Conservation (phyloP, 345 rosid genomes). For the Melastoma malabathricum region DNA sequence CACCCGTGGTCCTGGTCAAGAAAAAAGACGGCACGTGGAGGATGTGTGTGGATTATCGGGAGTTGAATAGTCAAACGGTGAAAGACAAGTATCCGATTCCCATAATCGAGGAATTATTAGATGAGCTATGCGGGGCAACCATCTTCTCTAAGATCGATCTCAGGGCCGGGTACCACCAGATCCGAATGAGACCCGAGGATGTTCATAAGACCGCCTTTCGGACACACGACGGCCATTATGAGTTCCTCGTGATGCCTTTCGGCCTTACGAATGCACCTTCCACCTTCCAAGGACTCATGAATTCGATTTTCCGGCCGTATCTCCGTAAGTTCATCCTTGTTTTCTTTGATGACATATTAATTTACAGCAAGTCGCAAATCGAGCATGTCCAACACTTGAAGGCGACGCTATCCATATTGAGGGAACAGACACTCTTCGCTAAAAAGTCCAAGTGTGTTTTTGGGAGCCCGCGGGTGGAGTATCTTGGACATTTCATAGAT, state of each 20-base stretch:
- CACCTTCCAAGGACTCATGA: constrained; percentile 1
- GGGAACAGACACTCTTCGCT: background rate
- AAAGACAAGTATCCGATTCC: constrained; percentile 1
- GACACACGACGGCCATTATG: background rate
- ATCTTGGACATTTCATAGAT: background rate
- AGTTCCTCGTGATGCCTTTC: too few species aligned
- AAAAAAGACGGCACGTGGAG: too few species aligned
- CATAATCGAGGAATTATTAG: background rate
- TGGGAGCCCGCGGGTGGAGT: background rate
- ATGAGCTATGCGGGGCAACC: background rate
- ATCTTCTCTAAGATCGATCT: constrained; percentile 2
- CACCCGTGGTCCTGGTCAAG: too few species aligned
- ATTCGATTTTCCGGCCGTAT: background rate
- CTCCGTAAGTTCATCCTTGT: background rate
- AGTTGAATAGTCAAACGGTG: background rate
- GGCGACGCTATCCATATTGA: background rate
- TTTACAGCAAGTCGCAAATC: background rate
- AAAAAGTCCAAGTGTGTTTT: constrained; percentile 4
- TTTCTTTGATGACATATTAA: constrained; percentile 3
- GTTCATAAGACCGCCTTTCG: background rate
- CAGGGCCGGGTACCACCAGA: background rate
- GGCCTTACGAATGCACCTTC: background rate
- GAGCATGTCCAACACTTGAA: background rate
- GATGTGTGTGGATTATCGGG: too few species aligned
- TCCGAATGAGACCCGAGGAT: background rate